Base-by-base conservation (phyloP, 2,329 filamentous ascomycete genomes). In the Cyphellophora attinorum region DNA sequence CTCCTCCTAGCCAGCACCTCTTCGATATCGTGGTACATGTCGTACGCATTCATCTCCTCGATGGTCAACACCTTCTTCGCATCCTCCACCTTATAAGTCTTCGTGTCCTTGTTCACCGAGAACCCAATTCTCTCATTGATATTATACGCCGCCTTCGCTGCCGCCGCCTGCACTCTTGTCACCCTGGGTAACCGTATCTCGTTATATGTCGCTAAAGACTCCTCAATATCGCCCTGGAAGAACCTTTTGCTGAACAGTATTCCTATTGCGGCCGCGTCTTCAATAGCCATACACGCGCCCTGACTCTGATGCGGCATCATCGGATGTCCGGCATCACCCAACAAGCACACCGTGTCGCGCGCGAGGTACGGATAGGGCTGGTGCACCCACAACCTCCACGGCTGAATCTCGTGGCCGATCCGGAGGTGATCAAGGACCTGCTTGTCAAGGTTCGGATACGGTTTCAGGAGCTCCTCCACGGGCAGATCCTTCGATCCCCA, bases 231-330 rank as follows among this genome's bases (percentile, higher is more conserved):
- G 27, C 49, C 51, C n/a, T 47, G 35, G 31, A 39, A 39, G 21
- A 35, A 33, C 5, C 29, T 12, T 19, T 38, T 31, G 37, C 45
- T 51, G 50, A 81, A 80, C 1, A 81, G 38, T 11, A 80, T 72
- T 0, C 76, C 76, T 1, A 81, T 52, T 0, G 73, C 73, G 0
- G 72, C 76, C 0, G 74, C 73, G 40, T 81, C 76, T 51, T 81
- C 76, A 29, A 80, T 78, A 0, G 76, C 75, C 74, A 77, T 78
- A 45, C 75, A 79, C 0, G 76, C 76, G 3, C 78, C 78, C 52
- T 83, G 78, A 37, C 72, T 76, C 51, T 81, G 78, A 48, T 82
- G 68, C 1, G 77, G 76, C 70, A 81, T 74, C 73, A 79, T 79
- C 2, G 77, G 77, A 47, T 81, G 76, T 2, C 66, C 76, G 6